Evolutionary conservation across 2,329 filamentous ascomycete genomes (phyloP).

Genomic region (Aspergillus sp.): DNA sequence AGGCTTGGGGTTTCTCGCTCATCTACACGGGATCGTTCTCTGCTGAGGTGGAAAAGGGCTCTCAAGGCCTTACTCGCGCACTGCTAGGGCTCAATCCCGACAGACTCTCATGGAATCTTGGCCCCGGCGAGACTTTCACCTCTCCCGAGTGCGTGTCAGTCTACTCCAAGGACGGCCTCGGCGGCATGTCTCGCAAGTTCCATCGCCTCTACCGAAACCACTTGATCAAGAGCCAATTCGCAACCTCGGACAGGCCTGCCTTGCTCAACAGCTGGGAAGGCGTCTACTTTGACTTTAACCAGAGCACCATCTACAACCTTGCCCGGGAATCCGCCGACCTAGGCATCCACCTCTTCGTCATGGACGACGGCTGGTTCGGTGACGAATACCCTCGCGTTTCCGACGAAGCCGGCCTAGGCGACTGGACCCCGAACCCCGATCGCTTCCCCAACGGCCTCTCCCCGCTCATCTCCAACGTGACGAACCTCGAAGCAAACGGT

Average conservation of each 20-base stretch:
- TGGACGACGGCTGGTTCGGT: slow-evolving; percentile 72
- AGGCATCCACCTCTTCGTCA: slow-evolving; percentile 66
- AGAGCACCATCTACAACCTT: slow-evolving; percentile 50
- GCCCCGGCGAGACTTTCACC: slow-evolving; percentile 60
- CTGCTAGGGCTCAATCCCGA: slow-evolving; percentile 65
- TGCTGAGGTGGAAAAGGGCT: slow-evolving; percentile 64
- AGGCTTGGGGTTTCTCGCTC: slow-evolving; percentile 68
- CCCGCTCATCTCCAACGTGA: slow-evolving; percentile 58
- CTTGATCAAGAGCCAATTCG: slow-evolving; percentile 62
- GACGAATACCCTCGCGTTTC: slow-evolving; percentile 63
- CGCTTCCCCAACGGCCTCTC: slow-evolving; percentile 63
- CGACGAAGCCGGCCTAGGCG: slow-evolving; percentile 64
- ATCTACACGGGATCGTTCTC: slow-evolving; percentile 68
- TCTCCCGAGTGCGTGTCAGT: slow-evolving; percentile 67
- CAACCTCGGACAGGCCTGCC: slow-evolving; percentile 56
- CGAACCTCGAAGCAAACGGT: slow-evolving; percentile 53
- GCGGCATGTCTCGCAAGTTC: slow-evolving; percentile 65
- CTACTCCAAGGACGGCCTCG: slow-evolving; percentile 63
- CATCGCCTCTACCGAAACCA: slow-evolving; percentile 67
- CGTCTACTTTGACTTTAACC: slow-evolving; percentile 62
- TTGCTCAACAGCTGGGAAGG: slow-evolving; percentile 72
- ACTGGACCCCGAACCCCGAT: slow-evolving; percentile 64
- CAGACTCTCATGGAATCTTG: slow-evolving; percentile 63
- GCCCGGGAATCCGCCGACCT: slow-evolving; percentile 54
- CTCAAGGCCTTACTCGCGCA: slow-evolving; percentile 65